Conservation (phyloP, 2,329 filamentous ascomycete genomes). For the Epichloe sibirici region DNA sequence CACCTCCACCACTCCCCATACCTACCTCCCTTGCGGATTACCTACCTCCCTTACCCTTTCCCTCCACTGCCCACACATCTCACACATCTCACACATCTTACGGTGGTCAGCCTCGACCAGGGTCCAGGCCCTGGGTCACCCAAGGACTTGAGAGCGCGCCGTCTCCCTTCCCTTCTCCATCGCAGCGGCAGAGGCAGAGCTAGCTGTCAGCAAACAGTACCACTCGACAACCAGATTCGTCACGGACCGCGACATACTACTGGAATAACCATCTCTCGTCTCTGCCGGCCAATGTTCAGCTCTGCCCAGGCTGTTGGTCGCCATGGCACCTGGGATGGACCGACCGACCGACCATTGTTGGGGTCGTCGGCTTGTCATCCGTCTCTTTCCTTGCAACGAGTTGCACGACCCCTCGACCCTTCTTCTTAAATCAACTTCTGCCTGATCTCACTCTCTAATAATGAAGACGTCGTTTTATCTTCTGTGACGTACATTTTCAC, state of each 20-base stretch:
- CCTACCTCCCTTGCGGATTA: no score
- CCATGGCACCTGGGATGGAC: conserved; percentile 4
- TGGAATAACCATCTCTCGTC: neutral
- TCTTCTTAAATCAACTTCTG: neutral
- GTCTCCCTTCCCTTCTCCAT: neutral
- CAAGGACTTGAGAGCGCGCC: conserved; percentile 3
- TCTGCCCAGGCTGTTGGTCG: conserved; percentile 7
- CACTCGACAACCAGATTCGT: conserved; percentile 4
- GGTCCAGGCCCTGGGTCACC: neutral
- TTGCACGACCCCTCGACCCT: conserved; percentile 1
- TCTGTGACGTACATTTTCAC: conserved; percentile 5
- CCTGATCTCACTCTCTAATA: conserved; percentile 1
- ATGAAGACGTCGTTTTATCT: conserved; percentile 5
- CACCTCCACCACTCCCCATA: no score
- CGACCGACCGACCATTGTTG: no score
- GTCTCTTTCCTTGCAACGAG: conserved; percentile 1
- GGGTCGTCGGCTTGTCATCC: conserved; percentile 4
- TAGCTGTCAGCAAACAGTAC: conserved; percentile 5
- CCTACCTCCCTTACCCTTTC: no score
- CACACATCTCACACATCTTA: conserved; percentile 5
- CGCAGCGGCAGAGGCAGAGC: neutral
- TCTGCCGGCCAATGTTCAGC: conserved; percentile 5
- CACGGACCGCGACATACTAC: neutral
- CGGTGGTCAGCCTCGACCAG: conserved; percentile 6
- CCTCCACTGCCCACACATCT: conserved; percentile 7